phyloP scores from a whole-genome alignment of 306 rosid genomes.

The Rosa lucieae region DNA sequence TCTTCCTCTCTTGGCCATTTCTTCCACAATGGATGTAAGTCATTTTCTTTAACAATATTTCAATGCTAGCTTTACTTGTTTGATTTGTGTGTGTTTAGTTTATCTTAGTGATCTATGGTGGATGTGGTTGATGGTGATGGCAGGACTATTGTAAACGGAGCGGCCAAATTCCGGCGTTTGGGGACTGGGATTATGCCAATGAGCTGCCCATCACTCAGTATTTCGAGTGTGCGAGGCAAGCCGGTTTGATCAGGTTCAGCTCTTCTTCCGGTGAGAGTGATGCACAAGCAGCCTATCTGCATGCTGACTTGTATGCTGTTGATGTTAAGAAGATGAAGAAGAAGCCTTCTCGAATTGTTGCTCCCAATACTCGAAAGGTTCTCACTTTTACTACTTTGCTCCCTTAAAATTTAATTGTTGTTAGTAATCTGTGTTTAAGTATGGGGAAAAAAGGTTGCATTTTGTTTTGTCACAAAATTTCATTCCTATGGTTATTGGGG shows the following conservation, averaged over 20 bases:
- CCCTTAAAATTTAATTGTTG: neutral
- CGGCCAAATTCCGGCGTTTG: slow-evolving; percentile 84
- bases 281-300: slow-evolving; percentile 23
- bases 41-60: too few species aligned
- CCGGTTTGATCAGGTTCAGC: slow-evolving; percentile 77
- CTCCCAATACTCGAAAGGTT: slow-evolving; percentile 51
- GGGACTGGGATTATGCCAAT: slow-evolving; percentile 85
- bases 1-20: neutral
- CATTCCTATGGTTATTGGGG: neutral
- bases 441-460: neutral
- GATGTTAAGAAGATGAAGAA: slow-evolving; percentile 27
- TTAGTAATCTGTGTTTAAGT: neutral
- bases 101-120: neutral
- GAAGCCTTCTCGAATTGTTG: slow-evolving; percentile 27
- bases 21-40: slow-evolving; percentile 30
- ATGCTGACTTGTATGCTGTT: slow-evolving; percentile 54
- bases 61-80: neutral
- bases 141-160: slow-evolving; percentile 53
- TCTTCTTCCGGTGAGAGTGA: slow-evolving; percentile 72
- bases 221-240: slow-evolving; percentile 82
- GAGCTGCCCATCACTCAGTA: slow-evolving; percentile 90
- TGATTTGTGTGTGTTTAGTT: neutral
- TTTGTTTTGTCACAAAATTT: neutral
- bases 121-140: neutral
- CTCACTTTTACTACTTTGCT: neutral